Evolutionary conservation across 1,139 yeast species (phyloP), one percentile per base, ranked within the genome.

Genomic region (Sporopachydermia cereana): DNA sequence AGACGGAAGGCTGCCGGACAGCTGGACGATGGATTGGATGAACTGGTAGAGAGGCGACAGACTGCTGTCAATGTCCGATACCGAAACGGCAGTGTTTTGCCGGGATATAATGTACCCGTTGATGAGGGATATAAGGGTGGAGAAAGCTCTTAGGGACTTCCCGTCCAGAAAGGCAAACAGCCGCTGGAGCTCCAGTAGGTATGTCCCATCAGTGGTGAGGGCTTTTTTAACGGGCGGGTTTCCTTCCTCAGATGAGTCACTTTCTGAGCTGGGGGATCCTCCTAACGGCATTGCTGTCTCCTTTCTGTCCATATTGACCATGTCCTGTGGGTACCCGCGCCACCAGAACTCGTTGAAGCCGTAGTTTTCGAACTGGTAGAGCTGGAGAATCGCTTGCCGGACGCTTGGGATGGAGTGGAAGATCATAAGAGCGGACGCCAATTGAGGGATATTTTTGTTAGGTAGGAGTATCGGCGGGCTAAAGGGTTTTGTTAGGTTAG

Each of bases 311-410:
- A 34, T 12, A 20, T 16, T 5, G 5, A 34, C n/a, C 39, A 34
- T 5, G 17, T 34, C 39, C 22, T 34, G 22, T 34, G 18, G 22
- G 39, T 7, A 34, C 9, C 39, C 39, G 9, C 39, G 9, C 39
- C 39, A 34, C 39, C 39, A 34, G 39, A 12, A 7, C 9, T 12
- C 20, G 17, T n/a, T 34, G 39, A 34, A 34, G 9, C 39, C 39
- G 39, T 34, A 34, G 39, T 34, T n/a, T 16, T 34, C 45, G 49
- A 60, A 64, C 17, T 68, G 48, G 36, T 59, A 60, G 2, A 64
- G 68, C 22, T 58, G 55, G 30, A 62, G 48, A 3, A 59, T 56
- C 30, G 59, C 57, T 47, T 55, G 54, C 31, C 57, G 59, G 12
- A 34, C 22, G 20, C 12, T 9, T 7, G 39, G 39, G 17, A 34